Evolutionary conservation across 208 protist species (phyloP).

Genomic region (Trypanosoma vivax): DNA sequence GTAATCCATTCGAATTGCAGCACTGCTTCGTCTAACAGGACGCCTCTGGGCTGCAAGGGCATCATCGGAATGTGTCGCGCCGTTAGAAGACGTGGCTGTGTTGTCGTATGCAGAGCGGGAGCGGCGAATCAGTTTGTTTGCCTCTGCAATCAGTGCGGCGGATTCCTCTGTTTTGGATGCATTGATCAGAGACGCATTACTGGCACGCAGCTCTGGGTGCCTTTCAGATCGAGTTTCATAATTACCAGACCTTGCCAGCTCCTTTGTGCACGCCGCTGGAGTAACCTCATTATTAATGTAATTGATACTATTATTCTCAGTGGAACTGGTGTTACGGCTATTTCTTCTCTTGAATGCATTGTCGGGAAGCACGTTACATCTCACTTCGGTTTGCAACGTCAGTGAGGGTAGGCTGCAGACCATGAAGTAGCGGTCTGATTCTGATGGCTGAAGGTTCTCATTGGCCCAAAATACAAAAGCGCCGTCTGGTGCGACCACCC

Average conservation of each 20-base stretch:
- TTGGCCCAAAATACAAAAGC: conserved; percentile 82
- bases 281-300: background rate
- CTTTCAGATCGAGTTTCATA: no score
- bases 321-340: no score
- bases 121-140: no score
- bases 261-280: background rate
- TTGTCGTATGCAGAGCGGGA: no score
- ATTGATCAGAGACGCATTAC: no score
- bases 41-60: background rate
- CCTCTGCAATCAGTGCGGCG: no score
- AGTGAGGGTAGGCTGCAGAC: conserved; percentile 44
- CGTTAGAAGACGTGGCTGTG: background rate
- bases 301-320: no score
- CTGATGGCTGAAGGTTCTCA: conserved; percentile 44
- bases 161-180: no score
- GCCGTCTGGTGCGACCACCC: conserved; percentile 44
- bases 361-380: conserved; percentile 43
- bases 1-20: conserved; percentile 3
- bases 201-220: no score
- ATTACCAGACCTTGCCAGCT: no score
- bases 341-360: conserved; percentile 41
- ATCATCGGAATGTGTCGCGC: background rate
- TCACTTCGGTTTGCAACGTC: conserved; percentile 35
- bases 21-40: background rate
- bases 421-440: conserved; percentile 70